Evolutionary conservation across 169 alveolate genomes (phyloP).

Genomic region (Hepatocystis sp.): DNA sequence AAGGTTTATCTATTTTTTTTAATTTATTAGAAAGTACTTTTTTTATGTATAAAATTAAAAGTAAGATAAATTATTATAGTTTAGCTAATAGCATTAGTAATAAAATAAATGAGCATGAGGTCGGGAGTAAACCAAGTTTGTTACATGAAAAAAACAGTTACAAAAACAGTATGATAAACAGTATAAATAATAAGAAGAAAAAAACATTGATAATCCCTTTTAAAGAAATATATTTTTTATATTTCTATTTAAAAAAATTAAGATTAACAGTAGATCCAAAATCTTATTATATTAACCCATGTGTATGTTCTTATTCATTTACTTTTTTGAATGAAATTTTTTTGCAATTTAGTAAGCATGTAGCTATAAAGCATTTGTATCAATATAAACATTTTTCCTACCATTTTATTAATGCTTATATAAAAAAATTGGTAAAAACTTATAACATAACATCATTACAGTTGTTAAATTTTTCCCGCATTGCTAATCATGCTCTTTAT

Average conservation of each 20-base stretch:
- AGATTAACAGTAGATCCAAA: constrained; percentile 69
- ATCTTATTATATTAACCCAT: constrained; percentile 63
- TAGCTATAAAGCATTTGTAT: constrained; percentile 15
- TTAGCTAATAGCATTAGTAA: background rate
- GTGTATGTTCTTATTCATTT: constrained; percentile 54
- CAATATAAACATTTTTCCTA: too few relatives aligned
- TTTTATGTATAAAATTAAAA: constrained; percentile 64
- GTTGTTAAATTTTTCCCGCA: too few relatives aligned
- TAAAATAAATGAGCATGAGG: background rate
- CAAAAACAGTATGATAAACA: background rate
- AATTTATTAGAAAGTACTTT: constrained; percentile 55
- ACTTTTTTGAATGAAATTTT: constrained; percentile 48
- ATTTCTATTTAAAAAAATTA: constrained; percentile 68
- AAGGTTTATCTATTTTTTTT: constrained; percentile 72
- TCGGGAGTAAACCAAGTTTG: background rate
- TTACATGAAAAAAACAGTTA: background rate
- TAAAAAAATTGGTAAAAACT: too few relatives aligned
- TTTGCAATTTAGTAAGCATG: background rate
- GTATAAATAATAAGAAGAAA: constrained; percentile 3
- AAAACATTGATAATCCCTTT: constrained; percentile 38
- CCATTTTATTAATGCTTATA: too few relatives aligned
- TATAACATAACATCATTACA: too few relatives aligned
- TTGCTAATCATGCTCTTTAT: too few relatives aligned
- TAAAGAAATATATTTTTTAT: constrained; percentile 63
- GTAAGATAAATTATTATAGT: constrained; percentile 17